phyloP scores from a whole-genome alignment of 768 basidiomycete species.

The Pisolithus marmoratus region DNA sequence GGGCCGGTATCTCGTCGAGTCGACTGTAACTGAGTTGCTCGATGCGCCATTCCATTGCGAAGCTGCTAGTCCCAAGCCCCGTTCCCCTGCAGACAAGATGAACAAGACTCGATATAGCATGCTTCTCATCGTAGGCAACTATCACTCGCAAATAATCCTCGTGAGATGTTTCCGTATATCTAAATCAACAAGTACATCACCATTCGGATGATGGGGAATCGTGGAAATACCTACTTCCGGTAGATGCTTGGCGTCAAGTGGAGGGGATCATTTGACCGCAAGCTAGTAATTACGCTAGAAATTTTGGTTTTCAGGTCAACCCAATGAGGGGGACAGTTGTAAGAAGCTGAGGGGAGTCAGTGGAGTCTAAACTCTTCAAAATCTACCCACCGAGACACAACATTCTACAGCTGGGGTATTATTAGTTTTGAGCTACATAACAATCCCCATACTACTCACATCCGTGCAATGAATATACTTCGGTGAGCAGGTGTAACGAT shows the following conservation, averaged over 20 bases:
- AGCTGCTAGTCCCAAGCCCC: neutral
- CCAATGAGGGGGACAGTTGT: constrained; percentile 20
- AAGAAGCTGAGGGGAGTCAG: constrained; percentile 24
- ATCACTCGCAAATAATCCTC: constrained; percentile 10
- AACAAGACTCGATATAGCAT: constrained; percentile 14
- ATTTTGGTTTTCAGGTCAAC: constrained; percentile 5
- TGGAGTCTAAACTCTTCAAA: neutral
- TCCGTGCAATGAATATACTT: constrained; percentile 38
- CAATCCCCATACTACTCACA: constrained; percentile 31
- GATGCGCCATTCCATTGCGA: constrained; percentile 11
- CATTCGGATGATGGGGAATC: neutral
- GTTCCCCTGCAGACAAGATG: constrained; percentile 18
- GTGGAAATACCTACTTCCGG: constrained; percentile 6
- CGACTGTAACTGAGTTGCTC: constrained; percentile 27
- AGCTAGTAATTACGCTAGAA: constrained; percentile 3
- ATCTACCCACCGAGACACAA: constrained; percentile 44
- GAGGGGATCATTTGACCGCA: constrained; percentile 1
- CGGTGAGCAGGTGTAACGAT: constrained; percentile 19
- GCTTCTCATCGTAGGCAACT: constrained; percentile 3
- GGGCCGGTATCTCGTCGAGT: constrained; percentile 24
- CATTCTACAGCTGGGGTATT: constrained; percentile 36
- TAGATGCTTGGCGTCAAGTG: constrained; percentile 6
- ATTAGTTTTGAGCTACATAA: neutral
- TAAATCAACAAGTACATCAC: neutral
- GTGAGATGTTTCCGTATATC: neutral